Evolutionary conservation across 495 filamentous ascomycete species (phyloP), one percentile per base, ranked within the genome.

Genomic region (Chaetomium tenue): DNA sequence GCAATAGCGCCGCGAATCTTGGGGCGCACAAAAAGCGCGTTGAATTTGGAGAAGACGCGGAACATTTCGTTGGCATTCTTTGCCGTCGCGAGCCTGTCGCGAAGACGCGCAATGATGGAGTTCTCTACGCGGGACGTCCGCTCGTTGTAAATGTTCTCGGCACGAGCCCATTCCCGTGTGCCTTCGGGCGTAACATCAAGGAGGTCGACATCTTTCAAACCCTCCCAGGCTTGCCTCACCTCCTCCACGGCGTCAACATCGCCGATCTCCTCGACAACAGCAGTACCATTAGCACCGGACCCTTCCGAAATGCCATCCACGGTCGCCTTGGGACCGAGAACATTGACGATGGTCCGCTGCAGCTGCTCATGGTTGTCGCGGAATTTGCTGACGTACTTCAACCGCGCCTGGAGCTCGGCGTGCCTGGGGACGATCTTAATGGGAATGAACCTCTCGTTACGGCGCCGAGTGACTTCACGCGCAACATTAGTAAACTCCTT

Each of bases 11-110:
- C 92, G 50, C 94, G 87, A 74, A 99, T 97, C 81, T 98, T 98
- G 20, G 95, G 95, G 33, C 94, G 86, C 55, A 99, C 92, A 71
- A 99, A 93, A 55, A 99, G 88, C 30, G 94, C 95, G 71, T 99
- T 99, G 83, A 99, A 99, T 72, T 97, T 97, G 22, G 94, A 99
- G 73, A 98, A 98, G 53, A 99, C 94, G 44, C 95, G 90, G 74
- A 99, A 99, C 94, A 98, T 99, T 73, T 98, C 94, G 73, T 95
- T 98, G 23, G 94, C 94, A 59, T 88, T 93, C 81, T 93, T 98
- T 15, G 94, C 92, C 3, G 91, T 97, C 2, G 93, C 94, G 58
- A 99, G 81, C 48, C 94, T 89, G 77, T 99, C 94, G 70, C 95
- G 84, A 12, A 99, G 79, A 42, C 93, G 86, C 61, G 94, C 92